Evolutionary conservation across 768 basidiomycete genomes (phyloP), one percentile per base, ranked within the genome.

Genomic region (Phaeotremella fagi): DNA sequence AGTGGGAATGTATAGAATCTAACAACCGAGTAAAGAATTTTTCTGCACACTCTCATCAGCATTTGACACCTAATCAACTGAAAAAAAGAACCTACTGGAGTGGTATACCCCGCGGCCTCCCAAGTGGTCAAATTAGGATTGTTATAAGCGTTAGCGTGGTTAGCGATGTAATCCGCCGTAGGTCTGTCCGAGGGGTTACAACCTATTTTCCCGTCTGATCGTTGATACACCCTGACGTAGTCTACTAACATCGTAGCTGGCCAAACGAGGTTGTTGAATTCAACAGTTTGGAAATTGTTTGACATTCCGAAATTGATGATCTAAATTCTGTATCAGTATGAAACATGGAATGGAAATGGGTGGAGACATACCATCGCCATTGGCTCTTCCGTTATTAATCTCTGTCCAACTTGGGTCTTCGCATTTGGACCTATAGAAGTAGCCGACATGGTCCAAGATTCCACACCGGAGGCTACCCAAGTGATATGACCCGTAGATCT

Each of bases 91-190:
- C 68, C 92, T 35, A 82, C 77, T 16, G 91, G 91, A 75, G 86
- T 87, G 0, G 76, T 76, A 66, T 86, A 82, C 36, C 86, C 87
- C 1, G 84, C 89, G 60, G 82, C 79, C 2, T 77, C 79, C 90
- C 91, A 94, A 43, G 85, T 87, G 25, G 91, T 92, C 38, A 88
- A 73, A 67, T 94, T 91, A 18, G 89, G 79, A 70, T 95, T 83
- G 49, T 75, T 79, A 68, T 91, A 94, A 47, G 85, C 80, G 46
- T 81, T 78, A 42, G 77, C 52, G 68, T 82, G 81, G 4, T 76
- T 77, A 7, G 52, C 45, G 59, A 79, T 78, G 62, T 98, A 99
- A 52, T 83, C 76, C 16, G 82, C 71, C 1, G 94, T 99, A 0
- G 94, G 94, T 52, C 81, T 78, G 43, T 78, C 79, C 1, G 82